These are phyloP conservation scores for Cladosporium sphaerospermum DNA, from an alignment of 2,329 filamentous ascomycete genomes.

Conservation along the genomic window DNA sequence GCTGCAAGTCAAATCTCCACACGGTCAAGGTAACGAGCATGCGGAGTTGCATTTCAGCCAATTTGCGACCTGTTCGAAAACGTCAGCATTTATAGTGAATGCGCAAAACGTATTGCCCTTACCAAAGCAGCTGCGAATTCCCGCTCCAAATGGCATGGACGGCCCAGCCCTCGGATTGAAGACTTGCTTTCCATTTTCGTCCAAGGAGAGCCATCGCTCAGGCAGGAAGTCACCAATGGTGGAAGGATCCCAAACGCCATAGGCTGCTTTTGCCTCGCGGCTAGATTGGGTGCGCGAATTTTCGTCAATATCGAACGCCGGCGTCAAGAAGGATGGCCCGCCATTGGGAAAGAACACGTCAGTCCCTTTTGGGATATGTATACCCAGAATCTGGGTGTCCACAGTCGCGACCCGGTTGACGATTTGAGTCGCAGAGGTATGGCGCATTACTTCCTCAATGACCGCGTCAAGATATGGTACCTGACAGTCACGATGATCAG, in stretches of 20 bases:
- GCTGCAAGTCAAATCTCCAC: slow-evolving; percentile 1
- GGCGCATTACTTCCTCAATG: slow-evolving; percentile 37
- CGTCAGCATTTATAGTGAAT: not conserved
- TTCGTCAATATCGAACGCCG: slow-evolving; percentile 25
- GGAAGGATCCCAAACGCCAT: slow-evolving; percentile 22
- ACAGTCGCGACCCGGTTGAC: slow-evolving; percentile 27
- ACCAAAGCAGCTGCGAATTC: slow-evolving; percentile 35
- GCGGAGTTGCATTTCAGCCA: slow-evolving; percentile 20
- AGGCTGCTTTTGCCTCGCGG: slow-evolving; percentile 23
- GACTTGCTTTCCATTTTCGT: slow-evolving; percentile 21
- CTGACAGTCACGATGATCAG: not conserved
- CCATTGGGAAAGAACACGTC: slow-evolving; percentile 26
- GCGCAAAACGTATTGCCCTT: not conserved
- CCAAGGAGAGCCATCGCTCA: slow-evolving; percentile 34
- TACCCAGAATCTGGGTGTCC: slow-evolving; percentile 39
- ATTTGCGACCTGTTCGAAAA: slow-evolving; percentile 14
- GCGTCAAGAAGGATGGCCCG: slow-evolving; percentile 17
- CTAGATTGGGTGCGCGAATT: slow-evolving; percentile 26
- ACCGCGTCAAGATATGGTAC: slow-evolving; percentile 37
- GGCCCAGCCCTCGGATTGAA: slow-evolving; percentile 35
- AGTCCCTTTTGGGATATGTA: slow-evolving; percentile 36
- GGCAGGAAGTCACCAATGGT: slow-evolving; percentile 33
- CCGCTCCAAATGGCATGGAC: slow-evolving; percentile 32
- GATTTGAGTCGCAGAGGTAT: slow-evolving; percentile 22
- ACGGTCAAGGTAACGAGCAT: not conserved